Percentiles rank a stretch among this genome's conserved stretches.
These are phyloP conservation scores for Rhodotorula glutinis DNA, from an alignment of 1,284 basidiomycete genomes.

Conservation along the genomic window DNA sequence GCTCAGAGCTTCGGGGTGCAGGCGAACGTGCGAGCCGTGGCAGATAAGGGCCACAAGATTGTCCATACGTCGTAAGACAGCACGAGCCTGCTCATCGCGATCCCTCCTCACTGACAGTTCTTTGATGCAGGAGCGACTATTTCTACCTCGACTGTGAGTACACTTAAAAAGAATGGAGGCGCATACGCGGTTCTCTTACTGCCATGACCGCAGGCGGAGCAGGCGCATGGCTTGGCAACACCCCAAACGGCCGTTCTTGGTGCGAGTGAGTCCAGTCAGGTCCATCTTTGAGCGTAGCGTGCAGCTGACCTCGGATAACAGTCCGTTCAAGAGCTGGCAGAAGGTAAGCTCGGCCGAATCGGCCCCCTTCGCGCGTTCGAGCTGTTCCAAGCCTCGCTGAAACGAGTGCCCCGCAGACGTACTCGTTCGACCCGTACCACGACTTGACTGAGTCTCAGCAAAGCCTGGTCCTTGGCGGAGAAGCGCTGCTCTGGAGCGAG, in stretches of 20 bases:
- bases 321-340: constrained; percentile 72
- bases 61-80: constrained; percentile 56
- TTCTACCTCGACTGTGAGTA: constrained; percentile 62
- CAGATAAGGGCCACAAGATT: constrained; percentile 60
- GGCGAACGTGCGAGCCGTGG: constrained; percentile 59
- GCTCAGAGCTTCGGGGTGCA: background rate
- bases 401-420: constrained; percentile 53
- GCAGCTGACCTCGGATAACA: background rate
- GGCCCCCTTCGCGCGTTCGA: background rate
- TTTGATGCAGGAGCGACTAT: constrained; percentile 57
- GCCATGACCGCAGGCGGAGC: constrained; percentile 53
- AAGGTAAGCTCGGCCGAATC: constrained; percentile 53
- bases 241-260: constrained; percentile 57
- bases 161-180: no score
- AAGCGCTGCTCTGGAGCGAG: constrained; percentile 74
- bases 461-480: constrained; percentile 61
- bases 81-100: background rate
- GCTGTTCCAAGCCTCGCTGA: constrained; percentile 16
- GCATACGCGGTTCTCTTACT: no score
- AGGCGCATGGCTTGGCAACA: constrained; percentile 70
- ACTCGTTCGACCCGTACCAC: constrained; percentile 68
- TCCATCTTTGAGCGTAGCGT: no score
- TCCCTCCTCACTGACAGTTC: no score
- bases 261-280: constrained; percentile 53
- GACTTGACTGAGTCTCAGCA: constrained; percentile 57